Conservation (phyloP, 441 rosid species). For the Erodium trifolium region DNA sequence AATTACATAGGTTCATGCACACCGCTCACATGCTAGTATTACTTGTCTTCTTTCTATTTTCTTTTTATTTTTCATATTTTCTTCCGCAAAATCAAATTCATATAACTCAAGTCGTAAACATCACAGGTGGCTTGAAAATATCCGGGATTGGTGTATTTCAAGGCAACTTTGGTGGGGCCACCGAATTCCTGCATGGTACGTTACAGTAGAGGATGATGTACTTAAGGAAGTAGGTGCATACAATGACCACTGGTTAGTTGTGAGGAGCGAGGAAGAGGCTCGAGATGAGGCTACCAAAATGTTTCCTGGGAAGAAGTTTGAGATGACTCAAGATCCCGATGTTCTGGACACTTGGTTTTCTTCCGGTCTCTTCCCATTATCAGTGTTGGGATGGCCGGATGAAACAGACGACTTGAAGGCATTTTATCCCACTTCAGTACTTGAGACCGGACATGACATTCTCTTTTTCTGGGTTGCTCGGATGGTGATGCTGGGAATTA, state of each 20-base stretch:
- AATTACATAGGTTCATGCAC: not conserved
- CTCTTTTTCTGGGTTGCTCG: constrained; percentile 97
- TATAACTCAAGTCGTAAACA: constrained; percentile 13
- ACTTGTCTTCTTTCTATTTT: not conserved
- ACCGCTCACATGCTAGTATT: not conserved
- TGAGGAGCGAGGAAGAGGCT: constrained; percentile 64
- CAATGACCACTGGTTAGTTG: constrained; percentile 84
- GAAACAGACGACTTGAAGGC: constrained; percentile 68
- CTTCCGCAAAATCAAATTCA: not conserved
- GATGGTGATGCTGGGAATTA: constrained; percentile 89
- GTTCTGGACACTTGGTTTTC: constrained; percentile 98
- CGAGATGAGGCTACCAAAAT: constrained; percentile 41
- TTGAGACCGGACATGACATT: constrained; percentile 95
- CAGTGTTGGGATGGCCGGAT: constrained; percentile 91
- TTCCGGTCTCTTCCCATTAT: constrained; percentile 73
- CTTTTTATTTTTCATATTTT: not conserved
- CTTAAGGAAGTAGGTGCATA: constrained; percentile 67
- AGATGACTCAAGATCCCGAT: constrained; percentile 75
- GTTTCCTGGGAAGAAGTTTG: constrained; percentile 65
- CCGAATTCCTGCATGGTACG: constrained; percentile 89
- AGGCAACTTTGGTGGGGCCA: constrained; percentile 99
- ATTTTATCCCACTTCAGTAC: constrained; percentile 86
- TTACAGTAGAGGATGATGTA: constrained; percentile 62
- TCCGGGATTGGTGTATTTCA: constrained; percentile 93
- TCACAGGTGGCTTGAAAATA: constrained; percentile 90